Base-by-base conservation (phyloP, 495 filamentous ascomycete species). In the Penicillium daleae region DNA sequence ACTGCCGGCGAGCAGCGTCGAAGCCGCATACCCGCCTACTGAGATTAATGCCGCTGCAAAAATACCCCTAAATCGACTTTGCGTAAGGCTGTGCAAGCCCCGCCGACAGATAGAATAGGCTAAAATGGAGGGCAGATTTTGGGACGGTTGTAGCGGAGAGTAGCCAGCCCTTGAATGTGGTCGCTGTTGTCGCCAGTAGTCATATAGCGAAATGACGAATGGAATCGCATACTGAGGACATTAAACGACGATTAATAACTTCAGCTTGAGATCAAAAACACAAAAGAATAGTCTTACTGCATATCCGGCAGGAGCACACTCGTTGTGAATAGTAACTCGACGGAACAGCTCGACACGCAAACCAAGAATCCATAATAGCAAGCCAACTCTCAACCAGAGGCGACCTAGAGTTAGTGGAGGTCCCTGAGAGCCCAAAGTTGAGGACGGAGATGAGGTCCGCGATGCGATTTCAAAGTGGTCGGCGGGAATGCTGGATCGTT, bases 161-260 rank as follows among this genome's bases (percentile, higher is more conserved):
- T 71, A 73, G 49, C 63, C 65, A 4, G 64, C 63, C 26, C 37
- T 56, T 37, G 70, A 57, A 55, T 68, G 67, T 10, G 40, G 61
- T 46, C 74, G 67, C 55, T 78, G 75, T 29, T 74, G 71, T 59
- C 72, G 71, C 70, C 72, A 76, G 49, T 73, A 78, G 55, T 82
- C 80, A 56, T 80, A 82, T 1, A 81, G 44, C 6, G 77, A 76
- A 39, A 82, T 63, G 10, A 80, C 26, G 29, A 83, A 74, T 2
- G 81, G 81, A 48, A 81, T 70, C 15, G 67, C 46, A 57, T 74
- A 77, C 76, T 80, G 54, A 32, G 31, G 15, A 15, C 10, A 22
- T 17, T 6, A 22, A 22, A 12, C 31, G 27, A 19, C 27, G 15
- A 59, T 73, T 27, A 71, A 56, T 39, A 51, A 19, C n/a, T 48